Conservation (phyloP, 2,329 filamentous ascomycete species). For the Sclerotinia glacialis region DNA sequence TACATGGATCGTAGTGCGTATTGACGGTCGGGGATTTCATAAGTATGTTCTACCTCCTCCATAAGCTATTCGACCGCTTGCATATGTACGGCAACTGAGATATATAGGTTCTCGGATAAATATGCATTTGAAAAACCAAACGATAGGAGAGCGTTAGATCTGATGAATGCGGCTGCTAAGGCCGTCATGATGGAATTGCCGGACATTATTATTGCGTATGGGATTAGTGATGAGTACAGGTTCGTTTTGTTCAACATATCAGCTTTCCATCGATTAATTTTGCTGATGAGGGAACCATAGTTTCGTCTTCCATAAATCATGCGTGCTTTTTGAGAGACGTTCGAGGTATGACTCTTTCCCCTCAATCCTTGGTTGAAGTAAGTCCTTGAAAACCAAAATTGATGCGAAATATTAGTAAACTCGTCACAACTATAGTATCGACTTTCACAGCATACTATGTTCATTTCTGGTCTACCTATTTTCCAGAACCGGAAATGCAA, state of each 20-base stretch:
- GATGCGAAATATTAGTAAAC: slow-evolving; percentile 58
- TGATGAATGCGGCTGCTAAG: slow-evolving; percentile 93
- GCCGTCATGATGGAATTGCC: slow-evolving; percentile 79
- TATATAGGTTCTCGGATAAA: slow-evolving; percentile 69
- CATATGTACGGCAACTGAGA: background rate
- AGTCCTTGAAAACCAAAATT: slow-evolving; percentile 7
- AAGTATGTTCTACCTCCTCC: slow-evolving; percentile 56
- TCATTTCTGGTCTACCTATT: slow-evolving; percentile 72
- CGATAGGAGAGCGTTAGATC: slow-evolving; percentile 77
- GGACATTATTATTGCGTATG: slow-evolving; percentile 85
- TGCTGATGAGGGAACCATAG: slow-evolving; percentile 45
- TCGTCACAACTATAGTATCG: slow-evolving; percentile 86
- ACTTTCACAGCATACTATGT: slow-evolving; percentile 93
- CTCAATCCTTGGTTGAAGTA: background rate
- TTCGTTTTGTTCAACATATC: slow-evolving; percentile 38
- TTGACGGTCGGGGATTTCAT: slow-evolving; percentile 92
- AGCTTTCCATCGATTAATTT: slow-evolving; percentile 19
- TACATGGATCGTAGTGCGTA: slow-evolving; percentile 91
- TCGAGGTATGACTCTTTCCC: slow-evolving; percentile 55
- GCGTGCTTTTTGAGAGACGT: slow-evolving; percentile 79
- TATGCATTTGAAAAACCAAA: slow-evolving; percentile 92
- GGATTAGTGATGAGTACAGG: slow-evolving; percentile 92
- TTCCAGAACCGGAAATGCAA: slow-evolving; percentile 65
- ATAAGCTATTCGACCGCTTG: background rate
- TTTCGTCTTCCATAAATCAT: slow-evolving; percentile 84